A percentile compares a stretch with the other conserved stretches of the same genome.
Evolutionary conservation across 2,329 filamentous ascomycete species (phyloP).

Genomic region (Acephala macrosclerotiorum): DNA sequence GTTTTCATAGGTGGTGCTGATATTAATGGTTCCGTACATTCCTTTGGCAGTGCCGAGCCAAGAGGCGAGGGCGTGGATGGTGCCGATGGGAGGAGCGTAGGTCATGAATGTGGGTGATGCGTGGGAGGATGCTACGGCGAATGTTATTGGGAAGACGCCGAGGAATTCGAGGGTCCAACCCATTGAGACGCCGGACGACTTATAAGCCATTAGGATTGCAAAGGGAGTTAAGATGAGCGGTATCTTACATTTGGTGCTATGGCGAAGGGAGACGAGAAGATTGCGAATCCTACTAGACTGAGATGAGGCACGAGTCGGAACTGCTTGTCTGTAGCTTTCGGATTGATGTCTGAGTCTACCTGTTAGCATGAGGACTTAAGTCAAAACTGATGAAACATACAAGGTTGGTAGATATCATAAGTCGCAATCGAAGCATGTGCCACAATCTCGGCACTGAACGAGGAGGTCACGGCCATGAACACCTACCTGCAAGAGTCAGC

Average conservation of each 20-base stretch:
- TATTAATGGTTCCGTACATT: conserved; percentile 55
- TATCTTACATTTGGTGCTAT: conserved; percentile 4
- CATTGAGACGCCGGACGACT: conserved; percentile 10
- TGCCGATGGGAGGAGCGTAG: conserved; percentile 55
- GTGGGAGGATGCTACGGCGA: conserved; percentile 56
- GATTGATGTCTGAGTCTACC: conserved; percentile 11
- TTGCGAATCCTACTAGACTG: conserved; percentile 5
- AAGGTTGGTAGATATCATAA: conserved; percentile 79
- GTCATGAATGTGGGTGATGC: conserved; percentile 61
- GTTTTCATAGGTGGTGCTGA: conserved; percentile 49
- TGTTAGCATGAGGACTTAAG: too few relatives aligned
- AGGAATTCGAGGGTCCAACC: conserved; percentile 12
- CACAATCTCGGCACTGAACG: conserved; percentile 81
- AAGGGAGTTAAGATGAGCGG: too few relatives aligned
- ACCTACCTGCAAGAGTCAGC: conserved; percentile 51
- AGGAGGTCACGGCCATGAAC: conserved; percentile 83
- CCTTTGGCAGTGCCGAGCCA: conserved; percentile 58
- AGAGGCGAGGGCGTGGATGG: conserved; percentile 57
- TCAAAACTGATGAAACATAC: too few relatives aligned
- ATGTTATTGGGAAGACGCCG: not conserved
- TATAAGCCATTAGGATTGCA: not conserved
- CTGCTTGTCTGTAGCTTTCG: conserved; percentile 3
- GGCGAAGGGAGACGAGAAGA: conserved; percentile 5
- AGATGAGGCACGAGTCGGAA: conserved; percentile 1
- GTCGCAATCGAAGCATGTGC: conserved; percentile 86